Evolutionary conservation across 2,329 filamentous ascomycete genomes (phyloP).

Genomic region (Paecilomyces formosus): DNA sequence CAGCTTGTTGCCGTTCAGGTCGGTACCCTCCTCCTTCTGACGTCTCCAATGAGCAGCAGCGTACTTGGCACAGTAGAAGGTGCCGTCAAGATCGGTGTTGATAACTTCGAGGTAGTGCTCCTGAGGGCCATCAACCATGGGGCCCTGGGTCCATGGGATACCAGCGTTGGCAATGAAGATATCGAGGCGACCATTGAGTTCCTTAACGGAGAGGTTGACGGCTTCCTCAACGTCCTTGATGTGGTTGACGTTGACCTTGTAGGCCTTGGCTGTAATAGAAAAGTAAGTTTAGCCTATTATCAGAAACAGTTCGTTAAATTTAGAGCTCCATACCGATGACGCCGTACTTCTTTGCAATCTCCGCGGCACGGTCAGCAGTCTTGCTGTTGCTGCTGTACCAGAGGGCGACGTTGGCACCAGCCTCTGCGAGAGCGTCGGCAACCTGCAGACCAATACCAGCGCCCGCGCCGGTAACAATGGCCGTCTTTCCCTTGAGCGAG

Average conservation of each 20-base stretch:
- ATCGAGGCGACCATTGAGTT: conserved; percentile 69
- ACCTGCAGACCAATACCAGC: conserved; percentile 62
- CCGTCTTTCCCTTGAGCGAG: conserved; percentile 62
- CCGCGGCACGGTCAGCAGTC: conserved; percentile 53
- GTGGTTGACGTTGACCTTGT: conserved; percentile 41
- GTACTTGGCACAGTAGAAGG: conserved; percentile 67
- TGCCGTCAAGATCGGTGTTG: conserved; percentile 65
- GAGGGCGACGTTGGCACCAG: conserved; percentile 63
- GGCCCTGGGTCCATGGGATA: conserved; percentile 63
- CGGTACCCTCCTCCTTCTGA: conserved; percentile 61
- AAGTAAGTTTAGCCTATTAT: background rate
- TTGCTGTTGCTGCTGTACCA: conserved; percentile 66
- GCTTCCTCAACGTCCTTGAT: conserved; percentile 33
- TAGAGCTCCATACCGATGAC: conserved; percentile 52
- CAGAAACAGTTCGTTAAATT: background rate
- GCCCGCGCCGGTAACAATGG: conserved; percentile 62
- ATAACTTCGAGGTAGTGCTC: conserved; percentile 62
- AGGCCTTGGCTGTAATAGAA: conserved; percentile 36
- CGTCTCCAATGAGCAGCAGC: conserved; percentile 63
- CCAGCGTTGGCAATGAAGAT: conserved; percentile 75
- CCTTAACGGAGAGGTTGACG: conserved; percentile 40
- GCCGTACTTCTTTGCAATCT: conserved; percentile 58
- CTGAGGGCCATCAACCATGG: conserved; percentile 58
- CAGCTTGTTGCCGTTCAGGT: conserved; percentile 54
- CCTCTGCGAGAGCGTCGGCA: conserved; percentile 59